Evolutionary conservation across 1,139 yeast genomes (phyloP).

Genomic region (Pichia terricola): DNA sequence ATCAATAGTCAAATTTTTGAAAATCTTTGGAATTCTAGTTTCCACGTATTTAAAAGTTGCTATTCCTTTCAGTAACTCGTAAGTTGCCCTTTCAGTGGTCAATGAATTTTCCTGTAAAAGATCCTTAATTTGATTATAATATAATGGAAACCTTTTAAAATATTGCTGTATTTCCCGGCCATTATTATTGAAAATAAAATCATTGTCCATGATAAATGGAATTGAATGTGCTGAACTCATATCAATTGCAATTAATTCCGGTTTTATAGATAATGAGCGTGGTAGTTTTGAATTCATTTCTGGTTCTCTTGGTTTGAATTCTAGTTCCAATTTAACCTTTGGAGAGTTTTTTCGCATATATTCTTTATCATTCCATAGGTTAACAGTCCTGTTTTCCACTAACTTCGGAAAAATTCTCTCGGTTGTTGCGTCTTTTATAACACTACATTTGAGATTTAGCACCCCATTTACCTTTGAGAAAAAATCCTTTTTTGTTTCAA

Average conservation of each 20-base stretch:
- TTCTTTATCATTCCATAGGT: neutral
- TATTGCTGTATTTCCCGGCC: neutral
- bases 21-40: constrained; percentile 1
- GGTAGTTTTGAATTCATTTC: constrained; percentile 9
- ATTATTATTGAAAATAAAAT: constrained; percentile 6
- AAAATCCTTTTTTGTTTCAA: constrained; percentile 7
- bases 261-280: constrained; percentile 5
- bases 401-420: constrained; percentile 11
- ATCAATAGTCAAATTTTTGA: constrained; percentile 1
- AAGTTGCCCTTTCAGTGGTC: constrained; percentile 6
- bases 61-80: constrained; percentile 3
- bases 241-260: constrained; percentile 10
- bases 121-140: constrained; percentile 4
- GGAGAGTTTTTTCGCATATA: constrained; percentile 1
- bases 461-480: constrained; percentile 11
- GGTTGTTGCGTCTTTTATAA: constrained; percentile 6
- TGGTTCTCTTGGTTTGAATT: constrained; percentile 1
- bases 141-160: constrained; percentile 3
- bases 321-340: neutral
- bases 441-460: constrained; percentile 1
- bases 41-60: constrained; percentile 3
- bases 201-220: constrained; percentile 16
- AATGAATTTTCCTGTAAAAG: constrained; percentile 1
- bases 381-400: neutral
- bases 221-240: constrained; percentile 11